Evolutionary conservation across 2,329 filamentous ascomycete species (phyloP).

Genomic region (Calycina herbarum): DNA sequence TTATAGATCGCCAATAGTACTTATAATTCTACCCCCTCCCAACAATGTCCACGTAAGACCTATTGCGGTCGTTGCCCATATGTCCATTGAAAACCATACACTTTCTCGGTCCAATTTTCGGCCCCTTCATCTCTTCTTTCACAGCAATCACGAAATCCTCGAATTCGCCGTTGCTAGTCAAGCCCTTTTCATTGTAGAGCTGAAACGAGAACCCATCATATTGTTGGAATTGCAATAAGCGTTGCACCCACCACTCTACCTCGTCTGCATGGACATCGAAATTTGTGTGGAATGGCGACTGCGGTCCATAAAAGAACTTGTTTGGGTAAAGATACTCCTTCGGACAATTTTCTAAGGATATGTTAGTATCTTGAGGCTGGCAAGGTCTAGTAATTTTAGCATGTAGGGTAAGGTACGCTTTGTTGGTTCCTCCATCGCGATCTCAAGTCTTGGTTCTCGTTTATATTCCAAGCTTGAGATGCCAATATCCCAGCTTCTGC

Average conservation of each 20-base stretch:
- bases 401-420: neutral
- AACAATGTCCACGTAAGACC: neutral
- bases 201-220: slow-evolving; percentile 17
- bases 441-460: slow-evolving; percentile 19
- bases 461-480: slow-evolving; percentile 24
- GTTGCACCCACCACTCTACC: slow-evolving; percentile 9
- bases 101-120: slow-evolving; percentile 17
- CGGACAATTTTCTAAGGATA: neutral
- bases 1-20: too few relatives aligned
- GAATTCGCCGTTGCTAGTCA: slow-evolving; percentile 4
- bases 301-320: neutral
- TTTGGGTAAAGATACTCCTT: too few relatives aligned
- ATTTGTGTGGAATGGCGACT: neutral
- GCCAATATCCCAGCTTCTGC: slow-evolving; percentile 24
- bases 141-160: slow-evolving; percentile 10
- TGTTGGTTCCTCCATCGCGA: slow-evolving; percentile 16
- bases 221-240: slow-evolving; percentile 20
- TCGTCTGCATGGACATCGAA: neutral
- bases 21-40: neutral
- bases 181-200: slow-evolving; percentile 16
- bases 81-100: slow-evolving; percentile 13
- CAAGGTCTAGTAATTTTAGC: neutral
- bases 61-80: neutral
- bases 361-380: neutral
- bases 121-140: slow-evolving; percentile 14